Conservation (phyloP, 2,329 filamentous ascomycete genomes). For the Sporothrix schenckii region DNA sequence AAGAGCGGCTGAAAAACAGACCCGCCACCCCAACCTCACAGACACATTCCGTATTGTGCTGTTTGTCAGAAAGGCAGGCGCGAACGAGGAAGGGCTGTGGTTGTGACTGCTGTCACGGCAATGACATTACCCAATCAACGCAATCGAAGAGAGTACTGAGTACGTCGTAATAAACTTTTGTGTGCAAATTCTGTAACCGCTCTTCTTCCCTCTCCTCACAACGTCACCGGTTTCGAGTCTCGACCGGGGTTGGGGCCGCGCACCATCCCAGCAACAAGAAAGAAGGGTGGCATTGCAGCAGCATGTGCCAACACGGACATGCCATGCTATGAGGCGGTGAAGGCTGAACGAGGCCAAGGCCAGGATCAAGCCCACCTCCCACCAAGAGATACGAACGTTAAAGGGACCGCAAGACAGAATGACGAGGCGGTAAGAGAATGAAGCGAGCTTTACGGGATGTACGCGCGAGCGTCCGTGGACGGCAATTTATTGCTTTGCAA, state of each 20-base stretch:
- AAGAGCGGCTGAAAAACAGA: constrained; percentile 27
- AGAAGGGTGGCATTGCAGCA: constrained; percentile 31
- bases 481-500: not conserved
- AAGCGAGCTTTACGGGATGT: not conserved
- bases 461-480: not conserved
- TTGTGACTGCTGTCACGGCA: not conserved
- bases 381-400: constrained; percentile 22
- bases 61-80: constrained; percentile 3
- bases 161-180: not conserved
- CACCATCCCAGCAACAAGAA: constrained; percentile 8
- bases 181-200: constrained; percentile 17
- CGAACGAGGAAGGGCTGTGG: constrained; percentile 9
- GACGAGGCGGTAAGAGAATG: constrained; percentile 32
- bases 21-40: constrained; percentile 28
- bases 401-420: constrained; percentile 25
- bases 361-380: not conserved
- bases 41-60: constrained; percentile 6
- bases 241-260: not conserved
- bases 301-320: constrained; percentile 18
- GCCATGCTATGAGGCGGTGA: constrained; percentile 26
- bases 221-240: not conserved
- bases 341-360: constrained; percentile 23
- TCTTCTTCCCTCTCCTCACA: not conserved
- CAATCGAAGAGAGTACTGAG: not conserved
- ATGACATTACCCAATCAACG: not conserved